Evolutionary conservation across 768 basidiomycete genomes (phyloP).

Genomic region (Mycena olivaceomarginata): DNA sequence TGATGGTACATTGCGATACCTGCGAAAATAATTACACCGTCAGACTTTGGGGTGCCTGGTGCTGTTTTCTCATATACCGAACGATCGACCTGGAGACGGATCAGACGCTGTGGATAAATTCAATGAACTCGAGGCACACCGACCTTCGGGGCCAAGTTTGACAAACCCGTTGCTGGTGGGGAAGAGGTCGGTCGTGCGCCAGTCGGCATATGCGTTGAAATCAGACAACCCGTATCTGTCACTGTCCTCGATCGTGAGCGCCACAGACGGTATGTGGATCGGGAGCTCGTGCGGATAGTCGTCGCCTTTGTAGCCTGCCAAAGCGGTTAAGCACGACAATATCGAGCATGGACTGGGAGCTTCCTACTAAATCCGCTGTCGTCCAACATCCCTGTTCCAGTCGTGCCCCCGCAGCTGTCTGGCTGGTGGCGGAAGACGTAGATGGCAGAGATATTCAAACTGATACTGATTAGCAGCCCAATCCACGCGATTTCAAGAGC

Average conservation of each 20-base stretch:
- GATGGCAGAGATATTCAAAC: conserved; percentile 41
- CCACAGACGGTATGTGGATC: conserved; percentile 33
- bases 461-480: conserved; percentile 37
- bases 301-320: conserved; percentile 40
- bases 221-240: conserved; percentile 42
- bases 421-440: conserved; percentile 33
- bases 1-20: conserved; percentile 57
- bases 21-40: not conserved
- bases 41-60: not conserved
- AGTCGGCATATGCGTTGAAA: conserved; percentile 41
- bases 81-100: conserved; percentile 20
- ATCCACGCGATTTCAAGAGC: conserved; percentile 38
- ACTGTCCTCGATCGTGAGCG: conserved; percentile 42
- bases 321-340: not conserved
- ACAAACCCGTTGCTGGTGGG: conserved; percentile 43
- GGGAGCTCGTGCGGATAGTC: conserved; percentile 44
- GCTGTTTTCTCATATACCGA: conserved; percentile 5
- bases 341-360: not conserved
- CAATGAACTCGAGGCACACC: not conserved
- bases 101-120: not conserved
- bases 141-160: conserved; percentile 40
- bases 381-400: conserved; percentile 10
- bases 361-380: conserved; percentile 43
- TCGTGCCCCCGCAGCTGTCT: not conserved
- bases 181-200: conserved; percentile 44